Evolutionary conservation across 352 stramenopile species (phyloP), one percentile per base, ranked within the genome.

Genomic region (Pythium guiyangense): DNA sequence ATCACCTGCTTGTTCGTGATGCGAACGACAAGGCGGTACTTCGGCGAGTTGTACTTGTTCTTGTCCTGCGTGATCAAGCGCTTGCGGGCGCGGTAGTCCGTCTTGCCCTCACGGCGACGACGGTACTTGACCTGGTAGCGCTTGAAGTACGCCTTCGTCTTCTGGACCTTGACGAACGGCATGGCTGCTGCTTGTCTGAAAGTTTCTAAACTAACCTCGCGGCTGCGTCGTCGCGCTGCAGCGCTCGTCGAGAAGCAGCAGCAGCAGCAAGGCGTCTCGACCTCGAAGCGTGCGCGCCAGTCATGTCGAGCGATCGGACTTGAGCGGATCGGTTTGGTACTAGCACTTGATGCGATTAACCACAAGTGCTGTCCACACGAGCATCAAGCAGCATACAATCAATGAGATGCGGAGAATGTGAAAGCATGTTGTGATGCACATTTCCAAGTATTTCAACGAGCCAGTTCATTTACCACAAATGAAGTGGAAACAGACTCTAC

Each of bases 41-140:
- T 99, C 59, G 96, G 96, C 63, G 91, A 97, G 83, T 99, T 98
- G 95, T 99, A 99, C 90, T 99, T 99, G 96, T 99, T 99, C 95
- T 99, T 99, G 74, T 98, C 97, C 74, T 99, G 95, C 59, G 90
- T 96, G 67, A 98, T 98, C 1, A 99, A 77, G 69, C 96, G 90
- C 85, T 99, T 99, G 69, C 97, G 96, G 54, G 97, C 95, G 72
- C 97, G 96, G 92, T 99, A 99, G 84, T 99, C 97, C 62, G 97
- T 99, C 85, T 98, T 99, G 74, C 97, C 97, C 83, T 99, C 97
- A 62, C 97, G 96, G 71, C 96, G 91, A 81, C 96, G 96, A 83
- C 96, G 92, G 67, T 97, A 98, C 84, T 99, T 98, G 70, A 99
- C 96, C 84, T 99, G 97, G 84, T 98, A 99, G 54, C 97, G 92